Percentiles rank a stretch among this genome's conserved stretches.
phyloP scores from a whole-genome alignment of 2,329 filamentous ascomycete species.

The Microdochium bolleyi region DNA sequence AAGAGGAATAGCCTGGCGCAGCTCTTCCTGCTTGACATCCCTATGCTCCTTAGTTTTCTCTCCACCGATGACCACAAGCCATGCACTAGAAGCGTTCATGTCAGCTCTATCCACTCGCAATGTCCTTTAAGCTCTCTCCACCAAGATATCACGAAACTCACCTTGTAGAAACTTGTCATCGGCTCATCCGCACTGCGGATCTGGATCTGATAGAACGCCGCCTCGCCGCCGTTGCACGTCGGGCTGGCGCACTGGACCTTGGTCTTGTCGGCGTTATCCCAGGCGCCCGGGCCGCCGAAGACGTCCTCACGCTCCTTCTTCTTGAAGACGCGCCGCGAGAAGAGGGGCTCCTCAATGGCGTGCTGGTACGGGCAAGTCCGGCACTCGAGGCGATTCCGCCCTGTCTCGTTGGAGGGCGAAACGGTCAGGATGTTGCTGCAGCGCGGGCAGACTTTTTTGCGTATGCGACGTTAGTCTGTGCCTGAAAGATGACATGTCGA shows the following conservation, averaged over 20 bases:
- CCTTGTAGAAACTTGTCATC: constrained; percentile 94
- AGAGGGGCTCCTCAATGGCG: constrained; percentile 70
- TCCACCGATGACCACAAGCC: constrained; percentile 58
- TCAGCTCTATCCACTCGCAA: constrained; percentile 1
- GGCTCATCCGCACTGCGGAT: constrained; percentile 97
- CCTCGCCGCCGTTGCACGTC: constrained; percentile 72
- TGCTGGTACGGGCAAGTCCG: constrained; percentile 92
- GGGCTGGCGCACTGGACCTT: constrained; percentile 75
- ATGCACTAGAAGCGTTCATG: constrained; percentile 46
- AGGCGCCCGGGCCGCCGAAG: constrained; percentile 79
- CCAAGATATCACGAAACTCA: too few species aligned
- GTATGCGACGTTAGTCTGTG: background rate
- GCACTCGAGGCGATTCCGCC: constrained; percentile 83
- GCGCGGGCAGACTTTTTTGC: constrained; percentile 62
- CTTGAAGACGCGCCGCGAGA: constrained; percentile 75
- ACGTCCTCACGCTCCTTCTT: constrained; percentile 85
- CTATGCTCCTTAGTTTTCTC: constrained; percentile 45
- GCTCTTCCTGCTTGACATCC: too few species aligned
- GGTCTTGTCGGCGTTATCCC: constrained; percentile 86
- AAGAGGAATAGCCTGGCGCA: too few species aligned
- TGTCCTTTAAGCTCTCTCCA: too few species aligned
- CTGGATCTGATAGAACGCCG: constrained; percentile 94
- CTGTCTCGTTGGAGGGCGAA: constrained; percentile 41
- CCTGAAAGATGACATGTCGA: background rate
- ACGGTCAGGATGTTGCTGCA: constrained; percentile 82